Conservation (phyloP, 176 grass and related monocot species). For the Aechmea fasciata region DNA sequence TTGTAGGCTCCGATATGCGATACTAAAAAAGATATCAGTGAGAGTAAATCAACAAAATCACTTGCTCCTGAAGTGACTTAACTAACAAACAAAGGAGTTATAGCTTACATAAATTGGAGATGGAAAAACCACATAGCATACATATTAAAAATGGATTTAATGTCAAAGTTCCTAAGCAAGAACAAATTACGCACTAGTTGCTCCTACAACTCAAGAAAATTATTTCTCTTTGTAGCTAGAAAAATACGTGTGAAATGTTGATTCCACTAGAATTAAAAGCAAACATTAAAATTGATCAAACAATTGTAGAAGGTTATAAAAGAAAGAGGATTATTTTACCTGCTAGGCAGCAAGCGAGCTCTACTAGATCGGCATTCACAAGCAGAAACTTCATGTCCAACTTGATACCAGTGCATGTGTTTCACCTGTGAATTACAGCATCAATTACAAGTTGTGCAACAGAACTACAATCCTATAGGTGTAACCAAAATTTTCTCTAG, state of each 20-base stretch:
- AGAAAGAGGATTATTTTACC: constrained; percentile 27
- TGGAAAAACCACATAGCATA: too few species aligned
- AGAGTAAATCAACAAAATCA: too few species aligned
- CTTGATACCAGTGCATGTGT: constrained; percentile 91
- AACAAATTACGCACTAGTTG: too few species aligned
- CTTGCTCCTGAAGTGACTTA: too few species aligned
- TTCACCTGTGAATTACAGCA: constrained; percentile 51
- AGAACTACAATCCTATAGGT: background rate
- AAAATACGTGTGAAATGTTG: background rate
- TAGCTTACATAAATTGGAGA: too few species aligned
- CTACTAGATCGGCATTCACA: constrained; percentile 93
- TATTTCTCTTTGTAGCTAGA: background rate
- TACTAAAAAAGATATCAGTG: too few species aligned
- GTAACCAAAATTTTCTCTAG: background rate
- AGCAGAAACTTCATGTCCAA: constrained; percentile 65
- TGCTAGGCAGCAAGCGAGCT: constrained; percentile 78
- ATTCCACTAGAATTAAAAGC: background rate
- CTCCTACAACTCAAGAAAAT: background rate
- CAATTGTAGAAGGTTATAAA: constrained; percentile 4
- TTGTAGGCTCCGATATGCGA: too few species aligned
- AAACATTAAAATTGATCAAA: constrained; percentile 1
- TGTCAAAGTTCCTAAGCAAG: too few species aligned
- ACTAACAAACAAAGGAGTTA: too few species aligned
- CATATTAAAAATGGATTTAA: too few species aligned
- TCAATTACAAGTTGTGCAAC: constrained; percentile 12